Evolutionary conservation across 139 green algal genomes (phyloP).

Genomic region (Microglena sp.): DNA sequence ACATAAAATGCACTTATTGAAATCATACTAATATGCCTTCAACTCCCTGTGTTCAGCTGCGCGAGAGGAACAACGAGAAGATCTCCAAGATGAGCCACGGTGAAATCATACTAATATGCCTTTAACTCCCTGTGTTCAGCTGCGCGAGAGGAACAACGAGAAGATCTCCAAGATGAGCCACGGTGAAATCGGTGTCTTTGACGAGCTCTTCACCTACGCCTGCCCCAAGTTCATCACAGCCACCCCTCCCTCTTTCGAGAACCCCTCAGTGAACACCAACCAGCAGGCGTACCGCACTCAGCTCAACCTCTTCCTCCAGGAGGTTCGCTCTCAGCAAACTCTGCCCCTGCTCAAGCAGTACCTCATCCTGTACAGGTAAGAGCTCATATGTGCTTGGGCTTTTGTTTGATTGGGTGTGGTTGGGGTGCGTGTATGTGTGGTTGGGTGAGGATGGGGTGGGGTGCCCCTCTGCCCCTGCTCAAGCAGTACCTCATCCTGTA

Average conservation of each 20-base stretch:
- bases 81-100: too few species aligned
- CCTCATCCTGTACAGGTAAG: slow-evolving; percentile 93
- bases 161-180: slow-evolving; percentile 57
- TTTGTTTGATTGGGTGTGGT: too few species aligned
- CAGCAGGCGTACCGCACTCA: slow-evolving; percentile 81
- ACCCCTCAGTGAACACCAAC: slow-evolving; percentile 64
- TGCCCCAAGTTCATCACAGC: slow-evolving; percentile 95
- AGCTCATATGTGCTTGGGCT: slow-evolving; percentile 5
- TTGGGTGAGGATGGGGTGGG: background rate
- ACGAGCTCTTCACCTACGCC: slow-evolving; percentile 89
- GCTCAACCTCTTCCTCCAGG: slow-evolving; percentile 74
- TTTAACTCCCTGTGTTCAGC: too few species aligned
- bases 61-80: slow-evolving; percentile 66
- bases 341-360: slow-evolving; percentile 66
- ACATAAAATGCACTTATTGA: too few species aligned
- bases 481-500: slow-evolving; percentile 92
- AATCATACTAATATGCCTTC: too few species aligned
- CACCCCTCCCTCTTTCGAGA: slow-evolving; percentile 52
- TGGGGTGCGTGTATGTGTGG: too few species aligned
- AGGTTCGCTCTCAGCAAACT: slow-evolving; percentile 22
- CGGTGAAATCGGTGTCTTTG: slow-evolving; percentile 49
- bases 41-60: too few species aligned
- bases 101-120: too few species aligned
- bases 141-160: slow-evolving; percentile 50
- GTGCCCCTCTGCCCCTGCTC: slow-evolving; percentile 31